These are phyloP conservation scores for Schizophyllum commune DNA, from an alignment of 1,284 basidiomycete species.

Conservation along the genomic window DNA sequence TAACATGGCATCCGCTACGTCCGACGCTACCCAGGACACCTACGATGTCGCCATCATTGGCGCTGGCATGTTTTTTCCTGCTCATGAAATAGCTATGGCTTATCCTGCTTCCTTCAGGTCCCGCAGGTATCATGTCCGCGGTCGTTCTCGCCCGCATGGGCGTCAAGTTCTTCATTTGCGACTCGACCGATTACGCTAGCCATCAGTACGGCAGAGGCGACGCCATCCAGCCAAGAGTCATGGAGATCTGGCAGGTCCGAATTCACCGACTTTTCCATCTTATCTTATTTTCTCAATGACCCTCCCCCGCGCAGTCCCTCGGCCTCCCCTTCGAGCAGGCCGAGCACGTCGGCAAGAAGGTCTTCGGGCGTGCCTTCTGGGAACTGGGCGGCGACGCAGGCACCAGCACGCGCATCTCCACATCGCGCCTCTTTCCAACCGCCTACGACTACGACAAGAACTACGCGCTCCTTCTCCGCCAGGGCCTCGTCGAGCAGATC, in stretches of 20 bases:
- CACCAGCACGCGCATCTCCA: neutral
- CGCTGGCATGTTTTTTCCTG: too few species aligned
- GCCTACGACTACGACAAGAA: neutral
- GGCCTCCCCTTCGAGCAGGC: neutral
- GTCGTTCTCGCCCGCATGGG: neutral
- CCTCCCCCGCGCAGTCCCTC: neutral
- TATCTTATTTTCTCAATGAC: too few species aligned
- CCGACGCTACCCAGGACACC: neutral
- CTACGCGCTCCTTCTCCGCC: neutral
- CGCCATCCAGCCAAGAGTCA: neutral
- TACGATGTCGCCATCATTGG: conserved; percentile 1
- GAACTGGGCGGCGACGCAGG: neutral
- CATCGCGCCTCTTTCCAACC: neutral
- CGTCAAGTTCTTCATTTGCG: neutral
- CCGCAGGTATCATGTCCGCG: neutral
- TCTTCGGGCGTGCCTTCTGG: neutral
- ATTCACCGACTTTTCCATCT: too few species aligned
- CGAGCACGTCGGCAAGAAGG: neutral
- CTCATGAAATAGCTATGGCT: too few species aligned
- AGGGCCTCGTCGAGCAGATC: conserved; percentile 1
- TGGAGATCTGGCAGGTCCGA: neutral
- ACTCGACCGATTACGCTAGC: neutral
- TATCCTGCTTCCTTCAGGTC: neutral
- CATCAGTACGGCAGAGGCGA: neutral
- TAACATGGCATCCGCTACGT: neutral